These are phyloP conservation scores for Torulaspora maleeae DNA, from an alignment of 805 yeast genomes.

Conservation along the genomic window DNA sequence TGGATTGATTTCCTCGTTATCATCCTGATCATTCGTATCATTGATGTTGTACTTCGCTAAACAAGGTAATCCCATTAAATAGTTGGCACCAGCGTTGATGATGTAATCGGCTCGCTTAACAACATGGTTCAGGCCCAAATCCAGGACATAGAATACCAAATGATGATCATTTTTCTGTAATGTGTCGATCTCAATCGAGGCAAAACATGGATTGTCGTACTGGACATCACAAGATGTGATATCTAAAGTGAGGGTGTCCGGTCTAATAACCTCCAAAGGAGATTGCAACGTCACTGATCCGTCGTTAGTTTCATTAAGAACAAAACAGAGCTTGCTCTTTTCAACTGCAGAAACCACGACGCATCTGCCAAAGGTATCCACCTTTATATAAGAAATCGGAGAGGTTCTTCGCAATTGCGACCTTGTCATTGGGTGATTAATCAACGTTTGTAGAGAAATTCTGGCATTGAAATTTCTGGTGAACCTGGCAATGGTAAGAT, in stretches of 20 bases:
- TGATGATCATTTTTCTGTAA: slow-evolving; percentile 34
- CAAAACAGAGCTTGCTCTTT: slow-evolving; percentile 64
- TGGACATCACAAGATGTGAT: slow-evolving; percentile 66
- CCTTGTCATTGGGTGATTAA: slow-evolving; percentile 66
- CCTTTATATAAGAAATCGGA: slow-evolving; percentile 68
- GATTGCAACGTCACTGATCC: slow-evolving; percentile 53
- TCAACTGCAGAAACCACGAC: slow-evolving; percentile 69
- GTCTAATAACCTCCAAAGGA: slow-evolving; percentile 64
- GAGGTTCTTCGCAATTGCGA: slow-evolving; percentile 68
- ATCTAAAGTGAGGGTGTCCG: slow-evolving; percentile 47
- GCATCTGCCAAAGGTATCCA: slow-evolving; percentile 71
- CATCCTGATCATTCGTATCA: slow-evolving; percentile 36
- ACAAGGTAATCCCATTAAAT: slow-evolving; percentile 63
- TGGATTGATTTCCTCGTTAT: slow-evolving; percentile 50
- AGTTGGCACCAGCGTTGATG: slow-evolving; percentile 39
- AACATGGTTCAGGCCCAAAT: slow-evolving; percentile 78
- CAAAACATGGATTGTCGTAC: slow-evolving; percentile 80
- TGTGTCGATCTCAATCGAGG: slow-evolving; percentile 62
- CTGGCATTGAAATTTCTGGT: slow-evolving; percentile 16
- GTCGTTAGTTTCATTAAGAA: slow-evolving; percentile 48
- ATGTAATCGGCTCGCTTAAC: slow-evolving; percentile 46
- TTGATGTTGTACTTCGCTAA: slow-evolving; percentile 23
- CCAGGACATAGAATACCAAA: slow-evolving; percentile 73
- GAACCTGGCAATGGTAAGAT: slow-evolving; percentile 50
- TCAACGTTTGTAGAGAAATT: slow-evolving; percentile 37